Evolutionary conservation across 306 rosid species (phyloP).

Genomic region (Ammopiptanthus mongolicus): DNA sequence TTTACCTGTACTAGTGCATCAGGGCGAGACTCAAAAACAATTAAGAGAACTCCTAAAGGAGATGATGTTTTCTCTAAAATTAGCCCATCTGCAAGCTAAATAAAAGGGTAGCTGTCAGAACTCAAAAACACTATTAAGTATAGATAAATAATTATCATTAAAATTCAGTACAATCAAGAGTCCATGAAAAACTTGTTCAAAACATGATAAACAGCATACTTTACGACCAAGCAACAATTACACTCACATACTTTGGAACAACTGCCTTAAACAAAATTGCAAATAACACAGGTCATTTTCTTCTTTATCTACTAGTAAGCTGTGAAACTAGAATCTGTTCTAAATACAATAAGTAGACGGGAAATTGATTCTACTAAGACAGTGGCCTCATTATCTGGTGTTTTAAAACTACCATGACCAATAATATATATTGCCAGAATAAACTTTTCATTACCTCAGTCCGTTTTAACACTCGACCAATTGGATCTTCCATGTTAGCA

Average conservation of each 20-base stretch:
- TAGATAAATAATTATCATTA: conserved; percentile 6
- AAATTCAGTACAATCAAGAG: neutral
- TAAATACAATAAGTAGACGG: neutral
- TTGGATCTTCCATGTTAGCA: conserved; percentile 97
- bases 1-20: conserved; percentile 93
- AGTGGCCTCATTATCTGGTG: neutral
- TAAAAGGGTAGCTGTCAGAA: conserved; percentile 28
- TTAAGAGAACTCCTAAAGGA: conserved; percentile 91
- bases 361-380: neutral
- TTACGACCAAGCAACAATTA: conserved; percentile 8
- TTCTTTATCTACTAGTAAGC: neutral
- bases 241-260: neutral
- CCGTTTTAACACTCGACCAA: conserved; percentile 68
- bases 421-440: neutral
- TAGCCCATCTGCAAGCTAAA: conserved; percentile 89
- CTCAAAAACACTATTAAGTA: conserved; percentile 27
- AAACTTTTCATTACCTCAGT: conserved; percentile 57
- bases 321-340: conserved; percentile 6
- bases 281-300: conserved; percentile 3
- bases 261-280: neutral
- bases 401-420: conserved; percentile 5
- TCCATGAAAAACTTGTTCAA: conserved; percentile 6
- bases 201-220: neutral
- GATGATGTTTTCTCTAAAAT: conserved; percentile 90
- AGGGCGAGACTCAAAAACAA: conserved; percentile 97